Evolutionary conservation across 371 early-diverging fungal species (phyloP), one percentile per base, ranked within the genome.

Genomic region (Syncephalastrum monosporum): DNA sequence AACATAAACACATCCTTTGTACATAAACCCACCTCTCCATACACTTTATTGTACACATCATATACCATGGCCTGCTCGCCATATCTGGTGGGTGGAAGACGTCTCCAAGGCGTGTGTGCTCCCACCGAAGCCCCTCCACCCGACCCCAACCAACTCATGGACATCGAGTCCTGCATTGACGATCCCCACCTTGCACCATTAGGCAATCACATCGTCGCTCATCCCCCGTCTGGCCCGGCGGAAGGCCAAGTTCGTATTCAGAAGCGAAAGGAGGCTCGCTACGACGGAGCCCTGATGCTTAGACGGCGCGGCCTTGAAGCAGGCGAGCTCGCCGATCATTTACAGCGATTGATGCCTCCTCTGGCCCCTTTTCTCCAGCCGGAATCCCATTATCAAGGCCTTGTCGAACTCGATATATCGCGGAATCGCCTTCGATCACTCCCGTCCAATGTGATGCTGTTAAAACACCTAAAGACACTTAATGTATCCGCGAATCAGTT

Each of bases 141-240:
- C 14, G 43, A 65, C 25, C 49, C 61, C 13, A 63, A 62, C 25
- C 55, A 53, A 8, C 53, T 81, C 19, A 55, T 76, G 48, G 85
- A 84, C 66, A 84, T 84, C 62, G 85, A 84, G 43, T 67, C 82
- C 7, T 84, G 84, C 63, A 81, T 84, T 48, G 84, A 84, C 56
- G 65, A 82, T 55, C 84, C 84, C 1, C 53, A 66, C 27, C 67
- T 83, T n/a, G 84, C 84, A 7, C 84, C 84, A 8, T 59, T 84
- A 6, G 84, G 84, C 5, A 63, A 61, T 21, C 84, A 84, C 59
- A 77, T 83, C 6, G n/a, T 45, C 3, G 29, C 27, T 25, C 33
- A 51, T 7, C 19, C 19, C n/a, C 38, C 24, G 19, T 33, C 38
- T 10, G 10, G 38, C 12, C 23, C 42, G 10, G 14, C 8, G 3